These are phyloP conservation scores for Raddia guianensis DNA, from an alignment of 176 grass and related monocot genomes.

Conservation along the genomic window DNA sequence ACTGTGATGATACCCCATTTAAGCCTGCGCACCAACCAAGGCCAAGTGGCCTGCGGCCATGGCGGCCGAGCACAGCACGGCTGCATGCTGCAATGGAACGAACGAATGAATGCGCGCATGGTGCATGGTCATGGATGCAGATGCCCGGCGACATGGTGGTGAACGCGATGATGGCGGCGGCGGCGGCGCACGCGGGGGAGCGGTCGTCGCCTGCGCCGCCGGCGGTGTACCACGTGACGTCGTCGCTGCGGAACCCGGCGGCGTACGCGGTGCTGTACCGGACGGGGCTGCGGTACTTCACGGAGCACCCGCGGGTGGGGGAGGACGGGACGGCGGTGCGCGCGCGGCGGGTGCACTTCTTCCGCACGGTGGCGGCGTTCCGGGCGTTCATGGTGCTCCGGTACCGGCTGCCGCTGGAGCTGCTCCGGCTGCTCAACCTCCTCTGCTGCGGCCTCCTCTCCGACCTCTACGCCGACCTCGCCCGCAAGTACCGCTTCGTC, in stretches of 20 bases:
- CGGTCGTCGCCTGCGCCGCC: neutral
- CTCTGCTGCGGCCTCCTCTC: slow-evolving; percentile 40
- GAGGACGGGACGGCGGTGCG: slow-evolving; percentile 45
- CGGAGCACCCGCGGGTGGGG: slow-evolving; percentile 58
- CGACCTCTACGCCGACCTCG: slow-evolving; percentile 37
- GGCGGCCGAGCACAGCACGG: no score
- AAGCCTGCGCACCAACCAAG: neutral
- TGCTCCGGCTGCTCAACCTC: slow-evolving; percentile 43
- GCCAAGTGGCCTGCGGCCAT: neutral
- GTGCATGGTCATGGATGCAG: slow-evolving; percentile 44
- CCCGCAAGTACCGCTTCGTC: slow-evolving; percentile 51
- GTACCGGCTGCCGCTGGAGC: slow-evolving; percentile 65
- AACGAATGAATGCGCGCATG: neutral
- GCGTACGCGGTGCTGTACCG: slow-evolving; percentile 56
- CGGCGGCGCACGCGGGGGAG: slow-evolving; percentile 21
- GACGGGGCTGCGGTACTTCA: slow-evolving; percentile 53
- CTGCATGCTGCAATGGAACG: no score
- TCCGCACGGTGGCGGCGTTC: slow-evolving; percentile 53
- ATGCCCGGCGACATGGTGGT: slow-evolving; percentile 94
- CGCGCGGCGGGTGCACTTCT: slow-evolving; percentile 46
- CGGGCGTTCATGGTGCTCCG: slow-evolving; percentile 58
- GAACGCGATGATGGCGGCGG: slow-evolving; percentile 79
- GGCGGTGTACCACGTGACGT: slow-evolving; percentile 65
- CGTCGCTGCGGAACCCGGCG: slow-evolving; percentile 70
- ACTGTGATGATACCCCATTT: neutral